phyloP scores from a whole-genome alignment of 2,329 filamentous ascomycete species.

The Colletotrichum magnum region DNA sequence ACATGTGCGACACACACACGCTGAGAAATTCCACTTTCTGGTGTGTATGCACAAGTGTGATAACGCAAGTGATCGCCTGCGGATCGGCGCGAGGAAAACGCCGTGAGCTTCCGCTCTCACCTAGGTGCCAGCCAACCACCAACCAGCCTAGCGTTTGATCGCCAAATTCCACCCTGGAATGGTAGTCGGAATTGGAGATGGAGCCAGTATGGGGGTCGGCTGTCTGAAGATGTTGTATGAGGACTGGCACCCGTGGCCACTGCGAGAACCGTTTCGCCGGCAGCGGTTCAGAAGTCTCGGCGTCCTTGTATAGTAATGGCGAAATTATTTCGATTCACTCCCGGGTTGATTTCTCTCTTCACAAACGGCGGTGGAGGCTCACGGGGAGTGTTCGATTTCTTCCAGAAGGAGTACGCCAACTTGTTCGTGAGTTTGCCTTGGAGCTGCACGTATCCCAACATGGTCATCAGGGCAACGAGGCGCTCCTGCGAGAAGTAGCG shows the following conservation, averaged over 20 bases:
- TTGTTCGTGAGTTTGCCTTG: constrained; percentile 84
- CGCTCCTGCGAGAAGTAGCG: constrained; percentile 84
- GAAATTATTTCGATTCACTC: constrained; percentile 89
- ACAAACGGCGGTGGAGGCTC: constrained; percentile 59
- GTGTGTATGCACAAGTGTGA: constrained; percentile 1
- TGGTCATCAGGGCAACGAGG: constrained; percentile 80
- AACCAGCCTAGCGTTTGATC: constrained; percentile 10
- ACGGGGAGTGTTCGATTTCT: constrained; percentile 51
- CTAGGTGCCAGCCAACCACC: no score
- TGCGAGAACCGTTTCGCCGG: no score
- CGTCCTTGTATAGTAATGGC: constrained; percentile 75
- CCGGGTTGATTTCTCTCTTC: constrained; percentile 85
- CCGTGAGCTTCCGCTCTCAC: neutral
- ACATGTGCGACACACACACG: neutral
- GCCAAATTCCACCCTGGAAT: constrained; percentile 1
- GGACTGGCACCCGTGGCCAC: no score
- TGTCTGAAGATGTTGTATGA: no score
- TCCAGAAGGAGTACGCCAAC: constrained; percentile 92
- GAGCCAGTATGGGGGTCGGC: no score
- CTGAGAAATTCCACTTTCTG: neutral
- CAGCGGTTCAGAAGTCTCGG: constrained; percentile 34
- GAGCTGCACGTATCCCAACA: constrained; percentile 78
- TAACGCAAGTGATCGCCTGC: constrained; percentile 31
- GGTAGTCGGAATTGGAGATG: constrained; percentile 2
- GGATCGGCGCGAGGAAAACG: constrained; percentile 25